A percentile compares a stretch with the other conserved stretches of the same genome.
These are phyloP conservation scores for Chlorella sp. DNA, from an alignment of 139 green algal genomes.

Conservation along the genomic window DNA sequence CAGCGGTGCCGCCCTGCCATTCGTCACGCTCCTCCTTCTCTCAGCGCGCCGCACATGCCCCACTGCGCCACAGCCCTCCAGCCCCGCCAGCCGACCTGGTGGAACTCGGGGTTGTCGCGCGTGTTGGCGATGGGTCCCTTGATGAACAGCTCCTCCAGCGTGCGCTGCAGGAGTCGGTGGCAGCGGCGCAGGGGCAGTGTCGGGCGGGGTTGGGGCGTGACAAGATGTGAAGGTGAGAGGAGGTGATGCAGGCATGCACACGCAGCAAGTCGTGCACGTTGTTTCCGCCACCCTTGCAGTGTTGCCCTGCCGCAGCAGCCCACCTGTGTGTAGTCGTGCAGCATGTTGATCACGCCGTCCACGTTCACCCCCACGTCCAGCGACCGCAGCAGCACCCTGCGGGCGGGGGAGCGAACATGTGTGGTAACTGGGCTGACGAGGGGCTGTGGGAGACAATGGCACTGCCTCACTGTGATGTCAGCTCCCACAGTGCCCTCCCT, in stretches of 20 bases:
- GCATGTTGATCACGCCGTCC: constrained; percentile 60
- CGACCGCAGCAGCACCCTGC: constrained; percentile 46
- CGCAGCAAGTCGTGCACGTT: neutral
- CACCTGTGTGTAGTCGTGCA: constrained; percentile 63
- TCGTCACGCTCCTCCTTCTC: too few relatives aligned
- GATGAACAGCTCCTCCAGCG: constrained; percentile 58
- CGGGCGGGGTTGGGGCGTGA: neutral
- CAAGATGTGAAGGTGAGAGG: too few relatives aligned
- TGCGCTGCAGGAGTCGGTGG: constrained; percentile 15
- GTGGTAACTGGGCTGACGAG: too few relatives aligned
- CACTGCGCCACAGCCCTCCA: neutral
- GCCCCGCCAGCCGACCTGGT: constrained; percentile 24
- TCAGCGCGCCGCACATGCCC: too few relatives aligned
- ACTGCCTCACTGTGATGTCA: too few relatives aligned
- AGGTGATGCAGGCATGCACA: neutral
- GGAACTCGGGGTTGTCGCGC: constrained; percentile 30
- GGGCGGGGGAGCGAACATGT: neutral
- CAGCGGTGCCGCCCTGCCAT: too few relatives aligned
- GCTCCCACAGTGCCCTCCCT: too few relatives aligned
- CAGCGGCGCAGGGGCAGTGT: neutral
- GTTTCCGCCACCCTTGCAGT: neutral
- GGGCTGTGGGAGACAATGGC: too few relatives aligned
- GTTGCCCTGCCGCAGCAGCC: neutral
- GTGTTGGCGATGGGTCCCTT: constrained; percentile 47
- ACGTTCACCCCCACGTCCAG: constrained; percentile 57